A percentile compares a stretch with the other conserved stretches of the same genome.
Conservation (phyloP, 2,329 filamentous ascomycete species). For the Calonectria multiphialidica region DNA sequence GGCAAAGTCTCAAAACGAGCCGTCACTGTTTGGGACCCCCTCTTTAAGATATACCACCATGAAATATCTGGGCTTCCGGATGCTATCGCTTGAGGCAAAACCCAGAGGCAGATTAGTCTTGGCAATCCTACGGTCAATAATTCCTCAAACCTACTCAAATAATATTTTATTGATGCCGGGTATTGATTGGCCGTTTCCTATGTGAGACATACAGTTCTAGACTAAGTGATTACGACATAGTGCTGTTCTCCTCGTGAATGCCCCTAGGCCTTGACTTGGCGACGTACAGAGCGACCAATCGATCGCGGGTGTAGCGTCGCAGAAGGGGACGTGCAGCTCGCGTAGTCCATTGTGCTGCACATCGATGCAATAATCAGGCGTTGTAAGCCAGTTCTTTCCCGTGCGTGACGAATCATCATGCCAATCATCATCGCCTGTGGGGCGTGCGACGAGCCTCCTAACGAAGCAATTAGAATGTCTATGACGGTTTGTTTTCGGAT, state of each 20-base stretch:
- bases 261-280: not conserved
- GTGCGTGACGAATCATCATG: too few relatives aligned
- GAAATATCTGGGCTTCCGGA: slow-evolving; percentile 55
- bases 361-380: not conserved
- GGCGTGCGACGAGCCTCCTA: too few relatives aligned
- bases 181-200: not conserved
- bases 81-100: slow-evolving; percentile 35
- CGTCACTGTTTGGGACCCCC: slow-evolving; percentile 61
- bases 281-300: not conserved
- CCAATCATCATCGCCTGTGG: too few relatives aligned
- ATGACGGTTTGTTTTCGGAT: not conserved
- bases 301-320: not conserved
- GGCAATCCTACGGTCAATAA: too few relatives aligned
- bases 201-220: not conserved
- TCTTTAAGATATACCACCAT: slow-evolving; percentile 58
- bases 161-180: not conserved
- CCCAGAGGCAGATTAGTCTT: not conserved
- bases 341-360: not conserved
- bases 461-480: too few relatives aligned
- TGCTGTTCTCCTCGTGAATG: not conserved
- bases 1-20: slow-evolving; percentile 56
- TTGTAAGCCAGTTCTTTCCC: not conserved
- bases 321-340: not conserved
- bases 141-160: not conserved
- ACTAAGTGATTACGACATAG: too few relatives aligned